Evolutionary conservation across 176 grass and related monocot species (phyloP), one percentile per base, ranked within the genome.

Genomic region (Neostapfia colusana): DNA sequence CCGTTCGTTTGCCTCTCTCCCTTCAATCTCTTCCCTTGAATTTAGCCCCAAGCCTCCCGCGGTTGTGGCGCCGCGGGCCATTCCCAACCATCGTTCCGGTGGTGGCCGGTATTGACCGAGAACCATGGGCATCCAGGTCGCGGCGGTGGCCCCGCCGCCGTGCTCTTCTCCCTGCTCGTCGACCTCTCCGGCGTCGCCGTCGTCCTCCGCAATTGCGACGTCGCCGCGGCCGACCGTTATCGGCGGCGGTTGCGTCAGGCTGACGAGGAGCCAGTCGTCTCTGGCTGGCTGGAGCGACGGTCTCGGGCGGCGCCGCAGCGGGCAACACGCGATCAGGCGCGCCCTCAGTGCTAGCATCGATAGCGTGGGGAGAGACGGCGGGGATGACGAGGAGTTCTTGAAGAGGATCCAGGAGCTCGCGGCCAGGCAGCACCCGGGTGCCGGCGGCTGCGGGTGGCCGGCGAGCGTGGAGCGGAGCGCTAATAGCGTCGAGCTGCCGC

Each of bases 351-450:
- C 89, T 0, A 91, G 88, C 81, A 61, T 92, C 7, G 82, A 83
- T 12, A 66, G 61, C 75, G 79, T 94, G 17, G 83, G 55, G 31
- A 79, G 77, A 36, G 76, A 70, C 48, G 83, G 81, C 50, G 87
- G 88, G 14, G 89, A 86, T 5, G 86, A 88, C 0, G 84, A 85
- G 57, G 91, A 90, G 53, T 90, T 93, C 20, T 48, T 86, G 34
- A 78, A 67, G 89, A 88, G 83, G 77, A 84, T 99, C 68, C 85
- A 88, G 80, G 87, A 99, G 77, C 80, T 92, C 20, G 72, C 85
- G 9, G 42, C 48, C 8, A 79, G 86, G 24, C 75, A 88, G 44
- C 84, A 81, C 74, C 84, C 73, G 0, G 69, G 60, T 3, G 74
- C 44, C 24, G 69, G 54, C 57, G 40, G 83, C 62, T 78, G 63